Percentiles rank a stretch among this genome's conserved stretches.
Conservation (phyloP, 495 filamentous ascomycete species). For the Trichoderma gamsii region DNA sequence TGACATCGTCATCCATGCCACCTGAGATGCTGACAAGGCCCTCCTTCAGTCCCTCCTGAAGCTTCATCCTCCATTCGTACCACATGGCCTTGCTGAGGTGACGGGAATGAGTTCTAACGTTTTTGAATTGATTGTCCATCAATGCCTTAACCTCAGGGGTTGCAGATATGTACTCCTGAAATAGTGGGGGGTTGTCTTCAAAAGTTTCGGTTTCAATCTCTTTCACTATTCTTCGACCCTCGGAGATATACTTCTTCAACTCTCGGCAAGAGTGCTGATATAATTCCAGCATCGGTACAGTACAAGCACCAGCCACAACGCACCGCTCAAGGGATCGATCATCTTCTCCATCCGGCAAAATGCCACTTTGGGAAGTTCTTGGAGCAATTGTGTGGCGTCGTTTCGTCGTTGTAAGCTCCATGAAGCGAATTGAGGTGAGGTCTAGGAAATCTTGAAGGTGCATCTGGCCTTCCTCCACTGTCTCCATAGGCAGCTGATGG, state of each 20-base stretch:
- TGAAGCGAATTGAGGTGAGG: conserved; percentile 92
- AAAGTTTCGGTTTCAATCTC: conserved; percentile 83
- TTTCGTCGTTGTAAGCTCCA: conserved; percentile 91
- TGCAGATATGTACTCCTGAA: conserved; percentile 86
- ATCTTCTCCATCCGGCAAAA: conserved; percentile 39
- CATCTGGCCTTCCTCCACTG: conserved; percentile 57
- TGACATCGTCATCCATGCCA: conserved; percentile 71
- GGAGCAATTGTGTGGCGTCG: conserved; percentile 76
- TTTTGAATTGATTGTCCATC: conserved; percentile 96
- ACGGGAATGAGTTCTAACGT: conserved; percentile 86
- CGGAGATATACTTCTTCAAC: conserved; percentile 88
- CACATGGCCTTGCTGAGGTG: conserved; percentile 88
- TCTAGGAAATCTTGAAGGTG: conserved; percentile 89
- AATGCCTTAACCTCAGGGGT: conserved; percentile 71
- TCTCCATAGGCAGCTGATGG: conserved; percentile 34
- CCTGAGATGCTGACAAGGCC: conserved; percentile 66
- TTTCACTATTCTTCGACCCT: conserved; percentile 77
- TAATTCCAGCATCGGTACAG: conserved; percentile 83
- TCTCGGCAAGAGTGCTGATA: conserved; percentile 95
- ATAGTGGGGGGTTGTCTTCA: conserved; percentile 82
- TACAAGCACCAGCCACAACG: conserved; percentile 85
- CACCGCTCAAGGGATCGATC: conserved; percentile 61
- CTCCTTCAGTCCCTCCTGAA: conserved; percentile 75
- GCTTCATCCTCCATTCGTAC: conserved; percentile 95
- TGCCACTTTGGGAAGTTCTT: conserved; percentile 34